A percentile compares a stretch with the other conserved stretches of the same genome.
Evolutionary conservation across 179 eudicot genomes (phyloP).

Genomic region (Carnegiea gigantea): DNA sequence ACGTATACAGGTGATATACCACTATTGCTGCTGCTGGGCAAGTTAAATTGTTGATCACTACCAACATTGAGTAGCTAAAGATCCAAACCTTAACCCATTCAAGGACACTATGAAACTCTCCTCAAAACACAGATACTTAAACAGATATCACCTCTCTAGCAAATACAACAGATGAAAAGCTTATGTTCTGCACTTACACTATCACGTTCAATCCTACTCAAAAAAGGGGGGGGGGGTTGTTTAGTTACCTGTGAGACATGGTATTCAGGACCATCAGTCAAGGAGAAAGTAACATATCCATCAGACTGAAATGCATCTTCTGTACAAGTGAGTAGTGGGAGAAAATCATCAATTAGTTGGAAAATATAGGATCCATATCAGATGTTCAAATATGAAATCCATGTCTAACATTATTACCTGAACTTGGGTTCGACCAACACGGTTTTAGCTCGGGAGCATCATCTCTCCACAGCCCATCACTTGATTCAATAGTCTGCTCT

Average conservation of each 20-base stretch:
- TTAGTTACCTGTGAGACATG: conserved; percentile 84
- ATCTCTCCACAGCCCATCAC: conserved; percentile 62
- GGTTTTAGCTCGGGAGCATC: conserved; percentile 60
- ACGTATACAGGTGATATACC: background rate
- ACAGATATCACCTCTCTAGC: background rate
- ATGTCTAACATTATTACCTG: conserved; percentile 37
- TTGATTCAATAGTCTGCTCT: conserved; percentile 37
- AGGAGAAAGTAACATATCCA: conserved; percentile 88
- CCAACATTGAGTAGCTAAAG: background rate
- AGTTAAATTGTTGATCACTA: no score
- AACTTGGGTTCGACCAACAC: conserved; percentile 70
- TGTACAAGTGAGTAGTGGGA: conserved; percentile 28
- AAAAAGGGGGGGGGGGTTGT: background rate
- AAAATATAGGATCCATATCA: background rate
- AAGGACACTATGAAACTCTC: background rate
- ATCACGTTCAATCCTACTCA: background rate
- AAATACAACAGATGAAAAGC: background rate
- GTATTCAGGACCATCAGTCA: conserved; percentile 95
- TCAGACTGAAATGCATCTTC: conserved; percentile 52
- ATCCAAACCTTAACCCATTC: background rate
- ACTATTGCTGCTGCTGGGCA: no score
- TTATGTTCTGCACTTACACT: background rate
- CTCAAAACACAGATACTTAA: background rate
- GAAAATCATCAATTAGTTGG: conserved; percentile 5
- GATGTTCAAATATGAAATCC: conserved; percentile 7